Conservation (phyloP, 2,329 filamentous ascomycete genomes). For the Berkeleyomyces basicola region DNA sequence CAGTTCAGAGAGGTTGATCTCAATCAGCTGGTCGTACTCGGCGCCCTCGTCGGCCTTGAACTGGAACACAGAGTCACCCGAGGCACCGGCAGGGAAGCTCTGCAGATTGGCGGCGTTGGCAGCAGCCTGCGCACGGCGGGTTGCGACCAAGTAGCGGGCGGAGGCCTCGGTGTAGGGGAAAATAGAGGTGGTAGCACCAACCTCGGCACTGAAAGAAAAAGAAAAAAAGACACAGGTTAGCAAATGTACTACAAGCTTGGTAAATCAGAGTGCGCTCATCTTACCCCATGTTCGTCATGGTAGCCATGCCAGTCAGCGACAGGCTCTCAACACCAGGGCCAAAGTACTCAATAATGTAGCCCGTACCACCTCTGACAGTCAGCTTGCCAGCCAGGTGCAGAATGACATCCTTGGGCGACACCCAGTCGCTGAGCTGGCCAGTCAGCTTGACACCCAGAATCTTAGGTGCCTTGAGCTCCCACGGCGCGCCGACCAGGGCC, state of each 20-base stretch:
- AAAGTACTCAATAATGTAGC: slow-evolving; percentile 87
- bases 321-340: slow-evolving; percentile 79
- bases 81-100: slow-evolving; percentile 29
- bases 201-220: slow-evolving; percentile 39
- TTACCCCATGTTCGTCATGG: slow-evolving; percentile 68
- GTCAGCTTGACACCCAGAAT: slow-evolving; percentile 72
- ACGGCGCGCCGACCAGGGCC: slow-evolving; percentile 86
- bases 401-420: slow-evolving; percentile 90
- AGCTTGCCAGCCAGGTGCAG: slow-evolving; percentile 74
- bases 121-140: slow-evolving; percentile 49
- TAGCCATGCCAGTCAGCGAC: slow-evolving; percentile 86
- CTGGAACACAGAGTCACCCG: slow-evolving; percentile 38
- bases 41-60: slow-evolving; percentile 66
- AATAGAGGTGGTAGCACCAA: slow-evolving; percentile 85
- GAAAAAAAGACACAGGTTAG: too few species aligned
- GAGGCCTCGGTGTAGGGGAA: slow-evolving; percentile 85
- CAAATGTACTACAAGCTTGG: slow-evolving; percentile 5
- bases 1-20: slow-evolving; percentile 74
- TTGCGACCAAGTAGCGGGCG: slow-evolving; percentile 71
- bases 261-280: background rate
- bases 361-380: slow-evolving; percentile 86
- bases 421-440: slow-evolving; percentile 77
- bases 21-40: slow-evolving; percentile 79
- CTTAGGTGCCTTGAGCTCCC: slow-evolving; percentile 92
- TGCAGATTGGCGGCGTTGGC: slow-evolving; percentile 46